Percentiles rank a stretch among this genome's conserved stretches.
Evolutionary conservation across 2,329 filamentous ascomycete species (phyloP).

Genomic region (Colletotrichum spinosum): DNA sequence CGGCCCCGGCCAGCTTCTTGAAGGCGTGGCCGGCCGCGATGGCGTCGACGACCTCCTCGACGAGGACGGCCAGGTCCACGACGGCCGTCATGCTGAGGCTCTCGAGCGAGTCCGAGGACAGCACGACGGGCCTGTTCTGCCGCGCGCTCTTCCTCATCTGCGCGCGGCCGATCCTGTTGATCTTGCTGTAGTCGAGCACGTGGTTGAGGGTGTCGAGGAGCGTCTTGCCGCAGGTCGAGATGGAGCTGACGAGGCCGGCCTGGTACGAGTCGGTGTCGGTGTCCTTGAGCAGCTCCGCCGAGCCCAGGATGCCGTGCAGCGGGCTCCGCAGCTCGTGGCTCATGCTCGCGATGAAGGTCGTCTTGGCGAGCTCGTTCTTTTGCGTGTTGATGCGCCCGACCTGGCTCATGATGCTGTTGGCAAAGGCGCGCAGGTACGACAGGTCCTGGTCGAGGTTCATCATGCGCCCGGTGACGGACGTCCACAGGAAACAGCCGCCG

Average conservation of each 20-base stretch:
- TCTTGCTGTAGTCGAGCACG: slow-evolving; percentile 57
- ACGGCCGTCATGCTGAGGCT: slow-evolving; percentile 46
- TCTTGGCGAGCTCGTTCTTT: slow-evolving; percentile 64
- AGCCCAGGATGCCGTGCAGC: slow-evolving; percentile 67
- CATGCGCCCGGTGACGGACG: slow-evolving; percentile 47
- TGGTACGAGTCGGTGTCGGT: slow-evolving; percentile 52
- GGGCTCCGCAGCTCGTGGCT: slow-evolving; percentile 69
- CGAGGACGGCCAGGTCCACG: slow-evolving; percentile 47
- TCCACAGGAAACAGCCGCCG: slow-evolving; percentile 51
- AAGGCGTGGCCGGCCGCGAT: slow-evolving; percentile 51
- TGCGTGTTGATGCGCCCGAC: slow-evolving; percentile 65
- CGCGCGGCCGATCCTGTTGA: slow-evolving; percentile 48
- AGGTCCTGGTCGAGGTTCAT: slow-evolving; percentile 51
- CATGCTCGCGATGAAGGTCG: slow-evolving; percentile 69
- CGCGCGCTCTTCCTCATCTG: slow-evolving; percentile 39
- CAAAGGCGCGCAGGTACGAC: slow-evolving; percentile 52
- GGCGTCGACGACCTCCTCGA: slow-evolving; percentile 53
- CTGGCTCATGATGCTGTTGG: slow-evolving; percentile 62
- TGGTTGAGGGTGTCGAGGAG: slow-evolving; percentile 63
- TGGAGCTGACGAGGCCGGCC: slow-evolving; percentile 56
- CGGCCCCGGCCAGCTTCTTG: slow-evolving; percentile 37
- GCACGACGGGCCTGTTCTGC: slow-evolving; percentile 37
- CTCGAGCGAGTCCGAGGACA: slow-evolving; percentile 45
- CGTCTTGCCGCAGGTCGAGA: slow-evolving; percentile 59
- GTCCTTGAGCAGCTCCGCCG: slow-evolving; percentile 61